A percentile compares a stretch with the other conserved stretches of the same genome.
Conservation (phyloP, 441 rosid genomes). For the Erodium trifolium region DNA sequence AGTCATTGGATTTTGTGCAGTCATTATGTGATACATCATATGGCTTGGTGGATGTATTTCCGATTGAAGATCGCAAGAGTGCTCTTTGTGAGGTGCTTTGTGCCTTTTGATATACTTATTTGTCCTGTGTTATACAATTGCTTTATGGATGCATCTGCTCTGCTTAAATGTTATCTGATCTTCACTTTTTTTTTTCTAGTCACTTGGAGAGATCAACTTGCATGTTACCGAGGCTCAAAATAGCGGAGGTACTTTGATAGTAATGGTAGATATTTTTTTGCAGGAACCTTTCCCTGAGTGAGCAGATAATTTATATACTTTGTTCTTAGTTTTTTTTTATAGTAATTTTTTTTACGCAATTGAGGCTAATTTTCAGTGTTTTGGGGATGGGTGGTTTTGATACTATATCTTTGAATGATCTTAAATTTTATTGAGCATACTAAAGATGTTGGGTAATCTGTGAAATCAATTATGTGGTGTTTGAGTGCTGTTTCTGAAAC, state of each 20-base stretch:
- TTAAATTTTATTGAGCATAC: too few species aligned
- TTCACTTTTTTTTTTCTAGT: slow-evolving; percentile 42
- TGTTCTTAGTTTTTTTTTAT: neutral
- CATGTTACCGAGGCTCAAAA: slow-evolving; percentile 71
- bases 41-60: slow-evolving; percentile 91
- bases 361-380: slow-evolving; percentile 1
- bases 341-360: neutral
- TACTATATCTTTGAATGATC: neutral
- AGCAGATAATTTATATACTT: neutral
- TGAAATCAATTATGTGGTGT: neutral
- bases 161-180: slow-evolving; percentile 10
- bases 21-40: slow-evolving; percentile 90
- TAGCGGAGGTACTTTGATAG: slow-evolving; percentile 60
- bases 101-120: slow-evolving; percentile 10
- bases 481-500: neutral
- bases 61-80: slow-evolving; percentile 90
- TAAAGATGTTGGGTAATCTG: neutral
- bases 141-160: slow-evolving; percentile 13
- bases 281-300: neutral
- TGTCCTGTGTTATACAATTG: neutral
- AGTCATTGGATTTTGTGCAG: slow-evolving; percentile 90
- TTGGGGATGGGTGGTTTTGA: neutral
- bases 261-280: slow-evolving; percentile 15
- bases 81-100: slow-evolving; percentile 80
- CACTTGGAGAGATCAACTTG: slow-evolving; percentile 81